Evolutionary conservation across 1,284 basidiomycete species (phyloP), one percentile per base, ranked within the genome.

Genomic region (Porogramme epimiltina): DNA sequence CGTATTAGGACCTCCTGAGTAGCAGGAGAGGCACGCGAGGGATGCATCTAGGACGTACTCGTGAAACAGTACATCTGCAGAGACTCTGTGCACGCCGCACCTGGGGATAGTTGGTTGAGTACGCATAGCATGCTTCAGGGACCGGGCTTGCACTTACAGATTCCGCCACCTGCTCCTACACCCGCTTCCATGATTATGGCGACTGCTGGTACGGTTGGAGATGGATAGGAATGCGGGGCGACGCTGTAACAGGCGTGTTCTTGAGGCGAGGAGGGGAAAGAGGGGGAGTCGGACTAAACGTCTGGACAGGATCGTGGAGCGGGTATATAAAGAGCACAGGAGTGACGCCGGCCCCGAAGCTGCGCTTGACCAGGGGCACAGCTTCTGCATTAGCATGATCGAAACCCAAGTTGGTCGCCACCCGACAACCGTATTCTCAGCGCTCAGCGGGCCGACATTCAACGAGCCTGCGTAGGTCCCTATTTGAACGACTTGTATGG

Each of bases 51-150:
- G 10, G 3, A 43, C 54, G 33, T 45, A 60, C 59, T 50, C 13
- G 42, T 36, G 28, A 51, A 55, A 26, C 59, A 60, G 46, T 47
- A 58, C 18, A 36, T 43, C 1, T 54, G 31, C 2, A 55, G 28
- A 4, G 49, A 42, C 11, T 51, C 45, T 15, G 59, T 53, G 33
- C 59, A 55, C 26, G 38, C 25, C 8, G 52, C 26, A 22, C 51
- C 59, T 60, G 37, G 22, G 40, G 19, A 18, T 5, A 18, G 34
- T n/a, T n/a, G n/a, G n/a, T n/a, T n/a, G n/a, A n/a, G n/a, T n/a
- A n/a, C n/a, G n/a, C n/a, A n/a, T n/a, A n/a, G n/a, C n/a, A n/a
- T n/a, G n/a, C n/a, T n/a, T n/a, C n/a, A n/a, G n/a, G n/a, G n/a
- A n/a, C n/a, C 6, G 13, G n/a, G 16, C 20, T 23, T 18, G 20